Conservation (phyloP, 2,329 filamentous ascomycete genomes). For the Alternaria dauci region DNA sequence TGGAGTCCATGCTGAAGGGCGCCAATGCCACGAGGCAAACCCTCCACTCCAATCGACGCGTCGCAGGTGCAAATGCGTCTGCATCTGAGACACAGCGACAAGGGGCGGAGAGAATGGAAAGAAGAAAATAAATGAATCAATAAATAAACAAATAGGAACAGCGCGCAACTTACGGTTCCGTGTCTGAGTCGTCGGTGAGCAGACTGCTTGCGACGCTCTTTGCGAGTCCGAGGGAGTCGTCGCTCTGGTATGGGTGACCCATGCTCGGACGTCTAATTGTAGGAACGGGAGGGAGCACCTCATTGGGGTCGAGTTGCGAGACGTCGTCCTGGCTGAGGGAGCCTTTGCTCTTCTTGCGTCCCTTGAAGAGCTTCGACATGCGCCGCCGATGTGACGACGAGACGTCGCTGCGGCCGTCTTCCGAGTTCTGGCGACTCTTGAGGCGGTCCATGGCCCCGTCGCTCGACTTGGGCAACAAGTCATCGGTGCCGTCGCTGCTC, state of each 20-base stretch:
- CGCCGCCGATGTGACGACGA: conserved; percentile 53
- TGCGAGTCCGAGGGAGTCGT: conserved; percentile 54
- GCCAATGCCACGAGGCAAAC: conserved; percentile 21
- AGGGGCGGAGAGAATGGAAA: conserved; percentile 3
- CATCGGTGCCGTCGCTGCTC: conserved; percentile 44
- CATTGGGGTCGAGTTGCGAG: conserved; percentile 29
- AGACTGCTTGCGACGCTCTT: conserved; percentile 60
- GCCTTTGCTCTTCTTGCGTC: conserved; percentile 51
- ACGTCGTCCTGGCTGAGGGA: conserved; percentile 42
- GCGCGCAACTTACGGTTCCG: conserved; percentile 56
- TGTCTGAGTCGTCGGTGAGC: conserved; percentile 61
- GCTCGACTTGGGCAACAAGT: conserved; percentile 40
- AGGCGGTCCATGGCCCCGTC: conserved; percentile 54
- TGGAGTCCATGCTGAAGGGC: conserved; percentile 31
- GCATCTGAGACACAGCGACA: conserved; percentile 17
- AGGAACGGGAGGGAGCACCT: conserved; percentile 36
- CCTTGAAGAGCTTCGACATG: conserved; percentile 63
- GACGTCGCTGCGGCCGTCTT: conserved; percentile 52
- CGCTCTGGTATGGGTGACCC: conserved; percentile 41
- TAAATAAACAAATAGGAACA: conserved; percentile 1
- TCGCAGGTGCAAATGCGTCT: conserved; percentile 16
- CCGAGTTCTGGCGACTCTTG: conserved; percentile 50
- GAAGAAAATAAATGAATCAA: no score
- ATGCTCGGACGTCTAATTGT: conserved; percentile 23
- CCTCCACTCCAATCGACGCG: conserved; percentile 2